phyloP scores from a whole-genome alignment of 306 rosid species.

The Albizia julibrissin region DNA sequence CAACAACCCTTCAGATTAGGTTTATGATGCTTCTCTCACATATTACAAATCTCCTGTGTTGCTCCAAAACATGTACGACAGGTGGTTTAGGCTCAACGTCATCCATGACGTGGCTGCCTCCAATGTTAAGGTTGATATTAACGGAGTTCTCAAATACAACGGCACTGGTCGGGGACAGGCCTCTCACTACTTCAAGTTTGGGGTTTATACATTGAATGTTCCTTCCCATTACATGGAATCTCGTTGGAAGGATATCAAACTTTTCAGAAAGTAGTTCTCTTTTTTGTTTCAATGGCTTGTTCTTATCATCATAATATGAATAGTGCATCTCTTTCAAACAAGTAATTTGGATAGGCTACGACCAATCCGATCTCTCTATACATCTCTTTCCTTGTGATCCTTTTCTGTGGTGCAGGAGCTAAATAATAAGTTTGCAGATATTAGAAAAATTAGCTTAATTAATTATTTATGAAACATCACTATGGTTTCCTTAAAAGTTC shows the following conservation, averaged over 20 bases:
- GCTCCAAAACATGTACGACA: conserved; percentile 33
- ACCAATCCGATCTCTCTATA: background rate
- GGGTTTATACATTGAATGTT: conserved; percentile 45
- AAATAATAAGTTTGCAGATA: no score
- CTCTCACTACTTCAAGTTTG: conserved; percentile 48
- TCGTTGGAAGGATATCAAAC: conserved; percentile 47
- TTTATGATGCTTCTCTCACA: conserved; percentile 43
- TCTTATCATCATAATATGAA: background rate
- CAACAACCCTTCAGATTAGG: conserved; percentile 46
- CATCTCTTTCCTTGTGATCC: no score
- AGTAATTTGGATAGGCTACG: background rate
- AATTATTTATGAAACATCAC: no score
- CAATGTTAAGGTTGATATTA: conserved; percentile 44
- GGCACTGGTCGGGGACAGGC: conserved; percentile 39
- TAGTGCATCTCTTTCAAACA: background rate
- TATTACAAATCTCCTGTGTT: conserved; percentile 33
- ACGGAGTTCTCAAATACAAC: conserved; percentile 29
- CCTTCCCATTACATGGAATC: conserved; percentile 50
- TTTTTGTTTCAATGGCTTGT: background rate
- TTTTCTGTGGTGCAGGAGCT: no score
- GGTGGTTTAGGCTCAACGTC: conserved; percentile 49
- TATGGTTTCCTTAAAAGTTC: no score
- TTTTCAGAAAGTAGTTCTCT: conserved; percentile 29
- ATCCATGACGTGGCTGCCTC: conserved; percentile 48
- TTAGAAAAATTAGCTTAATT: no score